Percentiles rank a stretch among this genome's conserved stretches.
These are phyloP conservation scores for Sugiyamaella xylanicola DNA, from an alignment of 1,139 yeast species.

Conservation along the genomic window DNA sequence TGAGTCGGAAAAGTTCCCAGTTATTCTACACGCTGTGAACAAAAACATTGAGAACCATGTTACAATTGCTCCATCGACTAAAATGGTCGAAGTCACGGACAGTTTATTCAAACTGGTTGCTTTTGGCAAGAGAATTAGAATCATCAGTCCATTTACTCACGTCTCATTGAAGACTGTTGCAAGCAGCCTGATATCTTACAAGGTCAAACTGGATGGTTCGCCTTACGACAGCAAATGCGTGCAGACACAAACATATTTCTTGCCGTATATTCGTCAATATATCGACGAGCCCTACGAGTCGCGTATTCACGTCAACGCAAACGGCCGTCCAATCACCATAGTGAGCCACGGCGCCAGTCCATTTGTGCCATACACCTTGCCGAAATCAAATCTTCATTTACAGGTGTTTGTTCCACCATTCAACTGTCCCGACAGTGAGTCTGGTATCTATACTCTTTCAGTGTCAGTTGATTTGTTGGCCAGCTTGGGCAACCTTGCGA, in stretches of 20 bases:
- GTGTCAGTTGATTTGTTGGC: conserved; percentile 42
- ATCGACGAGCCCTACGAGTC: conserved; percentile 64
- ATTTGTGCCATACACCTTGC: conserved; percentile 59
- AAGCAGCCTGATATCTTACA: conserved; percentile 28
- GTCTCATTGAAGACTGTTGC: conserved; percentile 22
- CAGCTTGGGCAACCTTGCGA: conserved; percentile 41
- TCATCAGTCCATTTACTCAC: conserved; percentile 22
- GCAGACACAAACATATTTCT: conserved; percentile 38
- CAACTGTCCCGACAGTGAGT: conserved; percentile 25
- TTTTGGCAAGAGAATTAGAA: conserved; percentile 12
- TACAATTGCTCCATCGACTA: conserved; percentile 4
- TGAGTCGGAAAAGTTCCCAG: conserved; percentile 1
- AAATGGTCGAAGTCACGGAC: conserved; percentile 9
- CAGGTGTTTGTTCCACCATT: conserved; percentile 39
- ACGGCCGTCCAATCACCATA: conserved; percentile 40
- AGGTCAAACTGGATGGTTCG: conserved; percentile 17
- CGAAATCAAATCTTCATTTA: conserved; percentile 38
- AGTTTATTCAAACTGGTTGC: conserved; percentile 12
- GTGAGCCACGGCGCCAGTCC: conserved; percentile 77
- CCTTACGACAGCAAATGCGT: conserved; percentile 16
- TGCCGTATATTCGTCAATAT: conserved; percentile 69
- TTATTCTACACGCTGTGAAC: conserved; percentile 7
- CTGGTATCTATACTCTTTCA: conserved; percentile 22
- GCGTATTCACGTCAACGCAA: conserved; percentile 68
- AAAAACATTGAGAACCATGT: conserved; percentile 9